Conservation (phyloP, 169 alveolate species). For the Ichthyophthirius multifiliis region DNA sequence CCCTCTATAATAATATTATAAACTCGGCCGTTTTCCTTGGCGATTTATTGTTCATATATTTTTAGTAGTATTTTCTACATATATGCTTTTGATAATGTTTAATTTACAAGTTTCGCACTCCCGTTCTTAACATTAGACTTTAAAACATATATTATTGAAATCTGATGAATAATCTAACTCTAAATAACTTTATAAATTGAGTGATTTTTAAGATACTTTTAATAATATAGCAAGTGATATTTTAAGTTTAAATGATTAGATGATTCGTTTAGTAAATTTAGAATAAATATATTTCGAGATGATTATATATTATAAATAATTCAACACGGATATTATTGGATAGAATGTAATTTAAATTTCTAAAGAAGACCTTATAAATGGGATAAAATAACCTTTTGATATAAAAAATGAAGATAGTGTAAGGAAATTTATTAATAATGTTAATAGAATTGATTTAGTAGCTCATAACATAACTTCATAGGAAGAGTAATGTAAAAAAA, state of each 20-base stretch:
- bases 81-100: slow-evolving; percentile 12
- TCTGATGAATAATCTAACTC: slow-evolving; percentile 19
- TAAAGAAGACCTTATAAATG: background rate
- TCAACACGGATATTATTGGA: background rate
- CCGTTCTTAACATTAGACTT: slow-evolving; percentile 28
- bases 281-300: background rate
- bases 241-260: background rate
- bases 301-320: slow-evolving; percentile 1
- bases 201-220: slow-evolving; percentile 5
- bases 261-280: background rate
- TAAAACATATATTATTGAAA: slow-evolving; percentile 9
- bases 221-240: background rate
- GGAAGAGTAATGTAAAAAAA: background rate
- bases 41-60: slow-evolving; percentile 17
- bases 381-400: slow-evolving; percentile 20
- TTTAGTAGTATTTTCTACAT: slow-evolving; percentile 21
- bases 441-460: slow-evolving; percentile 4
- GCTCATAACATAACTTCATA: too few relatives aligned
- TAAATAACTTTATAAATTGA: slow-evolving; percentile 3
- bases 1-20: background rate
- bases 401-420: slow-evolving; percentile 8
- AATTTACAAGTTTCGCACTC: slow-evolving; percentile 9
- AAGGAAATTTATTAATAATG: slow-evolving; percentile 3
- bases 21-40: slow-evolving; percentile 20
- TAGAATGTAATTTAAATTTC: background rate